Evolutionary conservation across 805 yeast species (phyloP), one percentile per base, ranked within the genome.

Genomic region (Kluyveromyces nonfermentans): DNA sequence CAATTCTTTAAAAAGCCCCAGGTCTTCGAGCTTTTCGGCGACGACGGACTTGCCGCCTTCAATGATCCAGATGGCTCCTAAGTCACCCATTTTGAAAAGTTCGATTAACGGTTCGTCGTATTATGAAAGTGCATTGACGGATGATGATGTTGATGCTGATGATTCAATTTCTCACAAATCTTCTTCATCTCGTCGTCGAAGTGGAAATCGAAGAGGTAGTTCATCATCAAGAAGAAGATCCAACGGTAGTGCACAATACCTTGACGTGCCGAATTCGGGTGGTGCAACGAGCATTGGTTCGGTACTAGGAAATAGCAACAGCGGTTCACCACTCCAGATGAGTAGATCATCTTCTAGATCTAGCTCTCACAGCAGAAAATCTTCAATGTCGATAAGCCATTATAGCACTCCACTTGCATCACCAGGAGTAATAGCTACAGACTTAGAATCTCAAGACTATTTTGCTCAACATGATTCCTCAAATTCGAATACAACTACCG

Each of bases 41-140:
- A 57, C 59, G 20, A 50, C 60, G 3, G 68, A 65, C 45, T 63
- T 80, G 44, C 86, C 87, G 15, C 78, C 83, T 15, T 77, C 85
- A 33, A 80, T 83, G 88, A 68, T 74, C 31, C 79, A 76, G 49
- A 67, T 78, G 46, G 83, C 74, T 52, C 90, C 93, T 16, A 82
- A 77, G 53, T 78, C 79, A 43, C 89, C 93, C 2, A 84, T 84
- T 46, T 69, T 84, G 52, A 70, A 80, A 50, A 69, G 74, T 18
- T 41, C 46, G 2, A 38, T 40, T 16, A 21, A 42, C 28, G 28
- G 38, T 17, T 38, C 58, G 19, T 51, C 53, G 35, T 54, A 57
- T 44, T 53, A 53, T 35, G 64, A 59, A 41, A 54, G 52, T 47
- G 64, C 62, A 10, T 45, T 57, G 21, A 55, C 64, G 7, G 65